Evolutionary conservation across 305 asterid species (phyloP).

Genomic region (Rubia balearica): DNA sequence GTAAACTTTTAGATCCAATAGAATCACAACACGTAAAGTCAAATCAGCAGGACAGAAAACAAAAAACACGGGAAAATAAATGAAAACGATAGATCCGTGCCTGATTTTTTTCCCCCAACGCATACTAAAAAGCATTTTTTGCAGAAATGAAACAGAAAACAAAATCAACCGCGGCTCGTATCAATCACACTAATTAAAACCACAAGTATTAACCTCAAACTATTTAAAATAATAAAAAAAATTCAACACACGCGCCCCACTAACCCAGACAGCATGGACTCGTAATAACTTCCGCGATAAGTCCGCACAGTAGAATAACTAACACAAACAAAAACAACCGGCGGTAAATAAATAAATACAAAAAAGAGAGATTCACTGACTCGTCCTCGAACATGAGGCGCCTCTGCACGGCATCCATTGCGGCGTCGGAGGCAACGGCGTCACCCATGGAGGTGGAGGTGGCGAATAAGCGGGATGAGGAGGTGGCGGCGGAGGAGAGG

Average conservation of each 20-base stretch:
- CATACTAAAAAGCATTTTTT: background rate
- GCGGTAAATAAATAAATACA: background rate
- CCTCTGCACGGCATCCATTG: conserved; percentile 94
- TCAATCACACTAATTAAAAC: background rate
- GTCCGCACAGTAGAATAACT: background rate
- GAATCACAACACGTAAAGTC: background rate
- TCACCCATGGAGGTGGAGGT: conserved; percentile 41
- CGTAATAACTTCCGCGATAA: background rate
- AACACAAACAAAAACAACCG: conserved; percentile 2
- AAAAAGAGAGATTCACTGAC: conserved; percentile 30
- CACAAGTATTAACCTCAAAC: background rate
- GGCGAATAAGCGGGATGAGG: background rate
- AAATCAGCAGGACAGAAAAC: background rate
- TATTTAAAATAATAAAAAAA: background rate
- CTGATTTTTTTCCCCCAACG: background rate
- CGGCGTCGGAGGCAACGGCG: conserved; percentile 41
- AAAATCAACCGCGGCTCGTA: background rate
- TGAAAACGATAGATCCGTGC: background rate
- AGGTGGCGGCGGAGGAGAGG: conserved; percentile 1
- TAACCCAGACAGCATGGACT: background rate
- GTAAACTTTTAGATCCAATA: background rate
- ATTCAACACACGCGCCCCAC: background rate
- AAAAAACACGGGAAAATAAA: background rate
- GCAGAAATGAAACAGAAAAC: background rate
- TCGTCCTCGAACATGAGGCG: conserved; percentile 99